Base-by-base conservation (phyloP, 1,139 yeast species). In the Nematodospora anomalae region DNA sequence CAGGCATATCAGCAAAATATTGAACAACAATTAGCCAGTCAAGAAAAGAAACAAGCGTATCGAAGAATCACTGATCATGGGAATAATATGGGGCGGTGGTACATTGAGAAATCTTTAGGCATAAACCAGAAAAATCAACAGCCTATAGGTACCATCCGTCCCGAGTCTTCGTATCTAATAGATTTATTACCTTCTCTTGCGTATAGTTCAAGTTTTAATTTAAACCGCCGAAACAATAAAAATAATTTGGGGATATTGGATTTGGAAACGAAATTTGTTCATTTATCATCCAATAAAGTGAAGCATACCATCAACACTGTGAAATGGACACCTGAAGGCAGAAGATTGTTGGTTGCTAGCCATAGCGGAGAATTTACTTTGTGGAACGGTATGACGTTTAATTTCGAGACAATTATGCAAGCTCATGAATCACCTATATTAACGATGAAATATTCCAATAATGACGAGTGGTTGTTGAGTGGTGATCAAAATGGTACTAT, bases 401-500 rank as follows among this genome's bases (percentile, higher is more conserved):
- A 88, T 56, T 90, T 92, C 56, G 99, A 92, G 59, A 87, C 96
- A 35, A 89, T 94, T 49, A 92, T 90, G 94, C 98, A 92, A 66
- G 97, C 98, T 1, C 98, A 94, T 62, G 98, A 94, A 57, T 75
- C 84, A 43, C 90, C 97, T 0, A 84, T 92, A 23, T 74, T 92
- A 21, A 72, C 94, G 1, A 67, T 88, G 55, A 76, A 79, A 45
- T 94, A 90, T 60, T 82, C 94, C 8, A 95, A 89, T 57, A 84
- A 84, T 46, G 97, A 89, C 44, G 97, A 90, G 47, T 92, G 97
- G 97, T 71, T 92, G 43, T 67, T 92, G 24, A 82, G 94, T 53
- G 96, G 96, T 26, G 98, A 92, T 60, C 94, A 89, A 53, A 90
- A 83, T 42, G 99, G 98, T 22, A 72, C 74, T 8, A 76, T 92